Evolutionary conservation across 768 basidiomycete genomes (phyloP).

Genomic region (Dioszegia hungarica): DNA sequence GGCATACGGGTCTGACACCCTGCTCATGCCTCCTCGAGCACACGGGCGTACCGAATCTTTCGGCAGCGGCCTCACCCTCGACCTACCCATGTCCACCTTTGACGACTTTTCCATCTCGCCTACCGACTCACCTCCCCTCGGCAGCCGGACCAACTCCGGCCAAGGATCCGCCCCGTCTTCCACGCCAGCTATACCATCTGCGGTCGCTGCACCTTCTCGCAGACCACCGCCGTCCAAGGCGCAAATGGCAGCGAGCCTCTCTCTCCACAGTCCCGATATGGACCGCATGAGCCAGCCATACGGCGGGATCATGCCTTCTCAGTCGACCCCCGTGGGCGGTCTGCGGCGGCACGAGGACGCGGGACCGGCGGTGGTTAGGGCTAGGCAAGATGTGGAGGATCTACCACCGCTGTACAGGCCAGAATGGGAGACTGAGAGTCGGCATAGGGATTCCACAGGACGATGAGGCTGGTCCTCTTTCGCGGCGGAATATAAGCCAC

Average conservation of each 20-base stretch:
- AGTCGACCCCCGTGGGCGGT: slow-evolving; percentile 26
- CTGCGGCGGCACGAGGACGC: slow-evolving; percentile 39
- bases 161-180: neutral
- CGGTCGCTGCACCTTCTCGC: neutral
- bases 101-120: neutral
- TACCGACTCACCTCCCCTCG: neutral
- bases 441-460: neutral
- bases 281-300: slow-evolving; percentile 6
- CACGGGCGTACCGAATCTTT: slow-evolving; percentile 21
- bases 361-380: slow-evolving; percentile 8
- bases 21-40: slow-evolving; percentile 11
- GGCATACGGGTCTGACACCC: slow-evolving; percentile 1
- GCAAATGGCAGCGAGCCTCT: slow-evolving; percentile 27
- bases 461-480: no score
- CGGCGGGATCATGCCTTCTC: neutral
- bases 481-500: no score
- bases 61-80: slow-evolving; percentile 9
- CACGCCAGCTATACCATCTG: no score
- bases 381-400: slow-evolving; percentile 22
- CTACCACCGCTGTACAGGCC: slow-evolving; percentile 37
- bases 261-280: slow-evolving; percentile 21
- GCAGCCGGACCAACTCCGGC: neutral
- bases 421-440: slow-evolving; percentile 25
- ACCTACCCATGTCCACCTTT: slow-evolving; percentile 2
- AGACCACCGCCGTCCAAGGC: slow-evolving; percentile 21